Evolutionary conservation across 352 stramenopile genomes (phyloP).

Genomic region (Pythium dissotocum): DNA sequence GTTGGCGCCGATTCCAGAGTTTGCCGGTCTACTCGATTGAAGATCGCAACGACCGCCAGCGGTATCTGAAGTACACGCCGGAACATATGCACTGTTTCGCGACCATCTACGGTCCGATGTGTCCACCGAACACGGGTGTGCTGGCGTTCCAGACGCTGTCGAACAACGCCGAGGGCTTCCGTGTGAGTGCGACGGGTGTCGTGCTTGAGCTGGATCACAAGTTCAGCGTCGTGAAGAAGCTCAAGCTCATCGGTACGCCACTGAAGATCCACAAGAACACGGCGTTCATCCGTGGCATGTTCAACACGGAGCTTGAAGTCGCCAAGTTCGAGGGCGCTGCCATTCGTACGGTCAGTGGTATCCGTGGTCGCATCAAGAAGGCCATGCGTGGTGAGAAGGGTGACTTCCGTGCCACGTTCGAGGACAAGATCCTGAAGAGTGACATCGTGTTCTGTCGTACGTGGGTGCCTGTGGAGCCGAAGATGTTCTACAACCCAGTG

Average conservation of each 20-base stretch:
- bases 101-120: constrained; percentile 96
- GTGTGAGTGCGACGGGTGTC: constrained; percentile 97
- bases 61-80: constrained; percentile 99
- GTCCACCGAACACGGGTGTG: constrained; percentile 97
- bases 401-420: constrained; percentile 98
- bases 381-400: constrained; percentile 91
- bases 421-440: constrained; percentile 99
- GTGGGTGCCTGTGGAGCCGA: constrained; percentile 98
- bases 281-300: constrained; percentile 98
- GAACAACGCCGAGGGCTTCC: constrained; percentile 93
- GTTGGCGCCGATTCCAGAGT: constrained; percentile 99
- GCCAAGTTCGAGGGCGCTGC: constrained; percentile 97
- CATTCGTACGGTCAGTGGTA: constrained; percentile 98
- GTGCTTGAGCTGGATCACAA: constrained; percentile 97
- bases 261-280: constrained; percentile 99
- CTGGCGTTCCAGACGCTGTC: constrained; percentile 96
- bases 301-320: constrained; percentile 95
- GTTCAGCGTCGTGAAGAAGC: constrained; percentile 99
- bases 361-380: constrained; percentile 98
- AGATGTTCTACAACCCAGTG: constrained; percentile 99
- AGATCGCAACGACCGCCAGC: constrained; percentile 96
- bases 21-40: constrained; percentile 98
- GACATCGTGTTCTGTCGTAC: constrained; percentile 99
- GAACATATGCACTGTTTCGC: constrained; percentile 99
- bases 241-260: constrained; percentile 99